Evolutionary conservation across 176 grass and related monocot species (phyloP), one percentile per base, ranked within the genome.

Genomic region (Pontederia paniculata): DNA sequence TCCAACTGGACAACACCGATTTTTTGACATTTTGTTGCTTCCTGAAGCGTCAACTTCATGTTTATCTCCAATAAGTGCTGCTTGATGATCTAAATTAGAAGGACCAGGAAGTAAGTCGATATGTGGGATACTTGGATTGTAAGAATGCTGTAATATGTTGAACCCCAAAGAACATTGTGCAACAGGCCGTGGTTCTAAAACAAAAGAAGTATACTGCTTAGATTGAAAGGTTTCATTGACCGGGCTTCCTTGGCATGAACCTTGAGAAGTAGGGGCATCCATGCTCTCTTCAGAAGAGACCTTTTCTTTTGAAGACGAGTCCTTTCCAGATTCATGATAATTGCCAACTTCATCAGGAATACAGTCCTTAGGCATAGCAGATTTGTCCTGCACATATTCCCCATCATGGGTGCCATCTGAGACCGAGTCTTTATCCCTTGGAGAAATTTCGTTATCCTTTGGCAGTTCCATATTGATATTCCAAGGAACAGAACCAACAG

Each of bases 161-260:
- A 62, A 44, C 17, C 23, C 37, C 18, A 23, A 72, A 17, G 47
- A 50, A 72, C 25, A 37, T 5, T 23, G 17, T 6, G 23, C 28
- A 31, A 28, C 57, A 14, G 43, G 23, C 23, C 1, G 17, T 61
- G 23, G 57, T 52, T 42, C 52, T 52, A 49, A 45, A 48, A 23
- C 6, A n/a, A 41, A 14, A 28, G 23, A 16, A 47, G 52, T 14
- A 28, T 0, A 45, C 19, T 22, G 5, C 0, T 61, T 52, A 45
- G 19, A 49, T 13, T 37, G n/a, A 44, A 44, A 43, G 9, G 44
- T 44, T 9, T 72, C 28, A 54, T 62, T 72, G 9, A 44, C 57
- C 44, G 48, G 57, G 52, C 31, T 62, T 44, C 45, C 48, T 18
- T 71, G 69, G 23, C 57, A 71, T n/a, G 46, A 71, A 71, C 69